Evolutionary conservation across 2,329 filamentous ascomycete species (phyloP).

Genomic region (Knoxdaviesia capensis): DNA sequence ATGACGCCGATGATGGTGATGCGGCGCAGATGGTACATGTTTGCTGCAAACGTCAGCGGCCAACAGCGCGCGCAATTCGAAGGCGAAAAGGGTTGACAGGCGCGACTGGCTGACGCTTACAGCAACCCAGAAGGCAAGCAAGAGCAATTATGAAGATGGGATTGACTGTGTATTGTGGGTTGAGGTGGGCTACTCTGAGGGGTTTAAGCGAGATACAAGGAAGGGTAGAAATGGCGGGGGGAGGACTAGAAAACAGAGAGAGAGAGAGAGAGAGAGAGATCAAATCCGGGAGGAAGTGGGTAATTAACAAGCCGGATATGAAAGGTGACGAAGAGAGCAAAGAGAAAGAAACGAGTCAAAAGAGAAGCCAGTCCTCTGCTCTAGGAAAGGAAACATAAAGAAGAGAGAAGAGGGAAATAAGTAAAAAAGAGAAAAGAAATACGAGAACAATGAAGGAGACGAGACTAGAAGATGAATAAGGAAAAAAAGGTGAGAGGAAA

Average conservation of each 20-base stretch:
- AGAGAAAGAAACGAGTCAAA: background rate
- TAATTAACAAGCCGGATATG: too few species aligned
- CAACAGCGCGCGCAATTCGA: too few species aligned
- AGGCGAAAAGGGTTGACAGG: too few species aligned
- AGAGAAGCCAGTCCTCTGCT: background rate
- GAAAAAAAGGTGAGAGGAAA: background rate
- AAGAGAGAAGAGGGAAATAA: background rate
- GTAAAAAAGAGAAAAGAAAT: background rate
- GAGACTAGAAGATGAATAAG: background rate
- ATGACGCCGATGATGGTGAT: slow-evolving; percentile 17
- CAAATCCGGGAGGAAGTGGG: background rate
- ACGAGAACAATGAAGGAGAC: background rate
- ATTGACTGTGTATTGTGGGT: background rate
- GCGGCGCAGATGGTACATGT: slow-evolving; percentile 27
- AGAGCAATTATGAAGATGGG: background rate
- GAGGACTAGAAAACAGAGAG: background rate
- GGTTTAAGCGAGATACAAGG: background rate
- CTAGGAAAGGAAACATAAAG: background rate
- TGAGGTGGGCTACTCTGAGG: background rate
- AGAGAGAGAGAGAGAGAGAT: background rate
- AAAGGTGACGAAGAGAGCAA: background rate
- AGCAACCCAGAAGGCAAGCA: too few species aligned
- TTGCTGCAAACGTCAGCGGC: background rate
- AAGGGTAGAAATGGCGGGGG: background rate
- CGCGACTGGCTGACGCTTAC: too few species aligned